Evolutionary conservation across 2,329 filamentous ascomycete species (phyloP).

Genomic region (Monosporascus cannonballus): DNA sequence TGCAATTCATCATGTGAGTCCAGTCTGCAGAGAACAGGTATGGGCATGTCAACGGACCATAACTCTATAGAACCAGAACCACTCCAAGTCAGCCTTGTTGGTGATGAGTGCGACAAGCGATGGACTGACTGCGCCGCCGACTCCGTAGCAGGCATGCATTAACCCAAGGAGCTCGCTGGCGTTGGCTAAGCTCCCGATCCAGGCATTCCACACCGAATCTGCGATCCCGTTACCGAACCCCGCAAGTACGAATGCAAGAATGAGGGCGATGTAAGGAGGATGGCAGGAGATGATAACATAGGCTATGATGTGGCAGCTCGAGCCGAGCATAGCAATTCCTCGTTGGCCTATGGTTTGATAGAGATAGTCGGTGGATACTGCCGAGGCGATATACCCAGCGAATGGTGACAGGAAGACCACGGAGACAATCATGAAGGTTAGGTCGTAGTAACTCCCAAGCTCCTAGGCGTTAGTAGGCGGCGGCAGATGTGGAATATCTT

Average conservation of each 20-base stretch:
- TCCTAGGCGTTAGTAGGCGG: slow-evolving; percentile 12
- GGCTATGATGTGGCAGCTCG: slow-evolving; percentile 54
- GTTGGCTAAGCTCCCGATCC: slow-evolving; percentile 59
- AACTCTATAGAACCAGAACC: slow-evolving; percentile 71
- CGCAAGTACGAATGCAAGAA: slow-evolving; percentile 58
- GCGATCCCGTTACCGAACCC: slow-evolving; percentile 66
- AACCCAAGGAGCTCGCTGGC: slow-evolving; percentile 66
- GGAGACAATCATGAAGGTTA: slow-evolving; percentile 40
- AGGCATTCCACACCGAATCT: slow-evolving; percentile 51
- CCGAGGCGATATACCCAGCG: slow-evolving; percentile 38
- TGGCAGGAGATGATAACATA: slow-evolving; percentile 59
- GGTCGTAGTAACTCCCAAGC: slow-evolving; percentile 39
- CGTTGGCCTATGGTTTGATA: slow-evolving; percentile 50
- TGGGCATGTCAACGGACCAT: slow-evolving; percentile 46
- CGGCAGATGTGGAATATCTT: neutral
- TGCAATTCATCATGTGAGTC: slow-evolving; percentile 5
- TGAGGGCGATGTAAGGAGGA: slow-evolving; percentile 61
- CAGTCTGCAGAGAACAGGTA: no score
- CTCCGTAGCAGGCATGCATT: slow-evolving; percentile 62
- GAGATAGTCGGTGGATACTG: slow-evolving; percentile 36
- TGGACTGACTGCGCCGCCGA: slow-evolving; percentile 63
- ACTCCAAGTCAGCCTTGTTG: slow-evolving; percentile 51
- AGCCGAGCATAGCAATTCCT: slow-evolving; percentile 58
- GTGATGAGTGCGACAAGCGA: slow-evolving; percentile 66
- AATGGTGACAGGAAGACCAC: slow-evolving; percentile 42